Percentiles rank a stretch among this genome's conserved stretches.
Conservation (phyloP, 148 eudicot genomes). For the Silene uniflora region DNA sequence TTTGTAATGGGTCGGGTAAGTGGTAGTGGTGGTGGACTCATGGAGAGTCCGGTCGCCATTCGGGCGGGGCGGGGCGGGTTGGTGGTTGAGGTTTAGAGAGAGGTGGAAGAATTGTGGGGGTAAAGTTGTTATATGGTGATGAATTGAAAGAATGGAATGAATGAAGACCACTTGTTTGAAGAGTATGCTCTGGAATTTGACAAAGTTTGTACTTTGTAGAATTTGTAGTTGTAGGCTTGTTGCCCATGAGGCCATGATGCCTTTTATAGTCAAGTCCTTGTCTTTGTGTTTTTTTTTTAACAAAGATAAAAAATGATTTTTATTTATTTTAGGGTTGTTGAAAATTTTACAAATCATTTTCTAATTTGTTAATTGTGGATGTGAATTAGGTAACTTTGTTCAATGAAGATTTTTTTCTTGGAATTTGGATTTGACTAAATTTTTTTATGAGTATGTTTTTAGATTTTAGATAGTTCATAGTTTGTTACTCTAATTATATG, state of each 20-base stretch:
- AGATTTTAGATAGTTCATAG: too few species aligned
- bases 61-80: neutral
- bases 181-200: neutral
- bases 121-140: neutral
- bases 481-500: too few species aligned
- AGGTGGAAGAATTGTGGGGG: neutral
- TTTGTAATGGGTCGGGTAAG: conserved; percentile 12
- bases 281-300: neutral
- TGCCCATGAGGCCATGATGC: neutral
- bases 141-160: neutral
- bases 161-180: conserved; percentile 10
- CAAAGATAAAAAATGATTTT: too few species aligned
- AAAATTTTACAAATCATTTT: too few species aligned
- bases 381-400: too few species aligned
- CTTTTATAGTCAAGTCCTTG: conserved; percentile 8
- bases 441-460: too few species aligned
- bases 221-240: neutral
- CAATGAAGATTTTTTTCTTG: neutral
- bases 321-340: too few species aligned
- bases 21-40: conserved; percentile 7
- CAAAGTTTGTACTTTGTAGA: neutral
- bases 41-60: conserved; percentile 29
- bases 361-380: too few species aligned
- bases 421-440: neutral
- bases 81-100: neutral